phyloP scores from a whole-genome alignment of 768 basidiomycete species.

The Collybiopsis luxurians region DNA sequence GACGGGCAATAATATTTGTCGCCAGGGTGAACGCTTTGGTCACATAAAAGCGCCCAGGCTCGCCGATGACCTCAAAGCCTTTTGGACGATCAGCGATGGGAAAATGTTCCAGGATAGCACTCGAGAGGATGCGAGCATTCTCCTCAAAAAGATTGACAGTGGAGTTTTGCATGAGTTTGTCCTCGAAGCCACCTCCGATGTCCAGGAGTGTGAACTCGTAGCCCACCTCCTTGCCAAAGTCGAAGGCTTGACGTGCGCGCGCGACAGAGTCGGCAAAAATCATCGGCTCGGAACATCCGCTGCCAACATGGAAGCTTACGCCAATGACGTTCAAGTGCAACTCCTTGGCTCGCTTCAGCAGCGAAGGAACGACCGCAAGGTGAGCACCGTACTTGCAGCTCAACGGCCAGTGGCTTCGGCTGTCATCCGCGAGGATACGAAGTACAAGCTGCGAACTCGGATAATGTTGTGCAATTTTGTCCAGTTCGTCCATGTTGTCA shows the following conservation, averaged over 20 bases:
- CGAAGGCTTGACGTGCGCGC: conserved; percentile 62
- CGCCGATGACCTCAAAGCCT: conserved; percentile 64
- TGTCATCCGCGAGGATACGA: conserved; percentile 78
- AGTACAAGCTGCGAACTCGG: conserved; percentile 68
- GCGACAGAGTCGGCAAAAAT: conserved; percentile 67
- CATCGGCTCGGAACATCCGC: conserved; percentile 68
- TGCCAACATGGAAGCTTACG: conserved; percentile 82
- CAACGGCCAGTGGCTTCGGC: conserved; percentile 67
- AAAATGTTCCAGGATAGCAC: conserved; percentile 59
- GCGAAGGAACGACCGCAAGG: conserved; percentile 54
- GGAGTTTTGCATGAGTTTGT: conserved; percentile 22
- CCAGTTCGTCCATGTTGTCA: conserved; percentile 74
- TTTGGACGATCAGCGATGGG: conserved; percentile 30
- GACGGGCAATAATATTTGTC: conserved; percentile 61
- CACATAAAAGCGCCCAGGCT: conserved; percentile 74
- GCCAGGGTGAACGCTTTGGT: conserved; percentile 68
- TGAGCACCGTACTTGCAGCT: conserved; percentile 77
- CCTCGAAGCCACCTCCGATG: conserved; percentile 76
- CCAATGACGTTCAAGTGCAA: conserved; percentile 66
- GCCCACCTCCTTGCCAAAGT: conserved; percentile 61
- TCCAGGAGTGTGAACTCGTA: conserved; percentile 67
- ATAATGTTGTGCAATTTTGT: conserved; percentile 65
- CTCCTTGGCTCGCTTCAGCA: conserved; percentile 55
- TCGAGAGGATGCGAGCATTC: conserved; percentile 51
- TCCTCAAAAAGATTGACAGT: conserved; percentile 44